Conservation (phyloP, 2,329 filamentous ascomycete genomes). For the Clonostachys chloroleuca region DNA sequence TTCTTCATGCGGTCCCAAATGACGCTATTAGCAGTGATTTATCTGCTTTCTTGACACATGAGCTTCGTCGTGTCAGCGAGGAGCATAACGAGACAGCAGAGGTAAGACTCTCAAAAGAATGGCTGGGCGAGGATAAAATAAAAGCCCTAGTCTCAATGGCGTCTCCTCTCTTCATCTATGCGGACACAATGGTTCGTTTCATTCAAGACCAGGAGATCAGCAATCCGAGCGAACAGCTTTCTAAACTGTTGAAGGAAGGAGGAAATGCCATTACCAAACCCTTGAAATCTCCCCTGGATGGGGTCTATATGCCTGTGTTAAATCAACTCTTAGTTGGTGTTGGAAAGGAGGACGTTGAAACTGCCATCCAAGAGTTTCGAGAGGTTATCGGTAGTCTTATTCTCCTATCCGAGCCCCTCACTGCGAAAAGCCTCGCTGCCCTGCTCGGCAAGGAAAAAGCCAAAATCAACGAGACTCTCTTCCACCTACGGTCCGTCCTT, state of each 20-base stretch:
- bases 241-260: constrained; percentile 10
- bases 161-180: constrained; percentile 22
- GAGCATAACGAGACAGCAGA: constrained; percentile 8
- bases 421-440: neutral
- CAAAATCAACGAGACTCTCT: rapidly evolving
- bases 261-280: neutral
- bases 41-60: constrained; percentile 15
- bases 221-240: constrained; percentile 10
- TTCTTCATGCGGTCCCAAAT: constrained; percentile 23
- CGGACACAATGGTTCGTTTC: constrained; percentile 15
- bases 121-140: constrained; percentile 2
- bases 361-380: neutral
- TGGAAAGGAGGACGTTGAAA: neutral
- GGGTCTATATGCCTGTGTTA: constrained; percentile 12
- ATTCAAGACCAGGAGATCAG: constrained; percentile 1
- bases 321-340: neutral
- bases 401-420: neutral
- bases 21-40: constrained; percentile 25
- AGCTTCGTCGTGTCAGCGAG: constrained; percentile 17
- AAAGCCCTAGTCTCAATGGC: constrained; percentile 14
- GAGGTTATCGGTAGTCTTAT: neutral
- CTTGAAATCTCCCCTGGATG: constrained; percentile 1
- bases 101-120: constrained; percentile 2
- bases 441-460: neutral
- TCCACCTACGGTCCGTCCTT: constrained; percentile 1